A percentile compares a stretch with the other conserved stretches of the same genome.
These are phyloP conservation scores for Medicago ruthenica DNA, from an alignment of 306 rosid species.

Conservation along the genomic window DNA sequence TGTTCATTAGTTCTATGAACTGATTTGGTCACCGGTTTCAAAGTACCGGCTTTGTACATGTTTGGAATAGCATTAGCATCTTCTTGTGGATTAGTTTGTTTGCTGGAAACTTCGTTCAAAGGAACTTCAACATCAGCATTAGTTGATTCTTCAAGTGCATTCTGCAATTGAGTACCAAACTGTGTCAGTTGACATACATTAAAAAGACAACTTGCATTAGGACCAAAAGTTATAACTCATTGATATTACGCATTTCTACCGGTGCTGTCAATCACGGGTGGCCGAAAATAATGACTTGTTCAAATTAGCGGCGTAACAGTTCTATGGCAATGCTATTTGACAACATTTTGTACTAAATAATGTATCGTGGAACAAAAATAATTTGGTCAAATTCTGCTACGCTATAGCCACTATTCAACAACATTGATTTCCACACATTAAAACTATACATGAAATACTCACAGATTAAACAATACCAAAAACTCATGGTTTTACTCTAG, in stretches of 20 bases:
- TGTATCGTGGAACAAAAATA: neutral
- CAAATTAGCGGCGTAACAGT: neutral
- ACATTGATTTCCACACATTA: neutral
- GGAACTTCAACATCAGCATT: conserved; percentile 39
- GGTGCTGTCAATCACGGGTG: neutral
- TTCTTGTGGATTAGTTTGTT: conserved; percentile 29
- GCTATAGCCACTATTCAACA: neutral
- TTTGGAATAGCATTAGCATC: conserved; percentile 20
- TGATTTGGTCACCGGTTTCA: conserved; percentile 33
- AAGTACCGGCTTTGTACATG: conserved; percentile 14
- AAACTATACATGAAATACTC: conserved; percentile 4
- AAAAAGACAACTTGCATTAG: neutral
- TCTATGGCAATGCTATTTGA: neutral
- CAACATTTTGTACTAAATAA: neutral
- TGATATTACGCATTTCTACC: neutral
- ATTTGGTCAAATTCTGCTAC: neutral
- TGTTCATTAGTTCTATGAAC: conserved; percentile 42
- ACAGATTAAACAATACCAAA: conserved; percentile 15
- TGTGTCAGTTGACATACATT: conserved; percentile 29
- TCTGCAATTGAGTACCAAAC: conserved; percentile 45
- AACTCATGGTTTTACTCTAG: conserved; percentile 8
- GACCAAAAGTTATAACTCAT: conserved; percentile 21
- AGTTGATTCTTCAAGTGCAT: conserved; percentile 42
- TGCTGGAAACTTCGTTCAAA: conserved; percentile 24
- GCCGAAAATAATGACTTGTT: neutral